These are phyloP conservation scores for Fusarium subglutinans DNA, from an alignment of 2,329 filamentous ascomycete genomes.

Conservation along the genomic window DNA sequence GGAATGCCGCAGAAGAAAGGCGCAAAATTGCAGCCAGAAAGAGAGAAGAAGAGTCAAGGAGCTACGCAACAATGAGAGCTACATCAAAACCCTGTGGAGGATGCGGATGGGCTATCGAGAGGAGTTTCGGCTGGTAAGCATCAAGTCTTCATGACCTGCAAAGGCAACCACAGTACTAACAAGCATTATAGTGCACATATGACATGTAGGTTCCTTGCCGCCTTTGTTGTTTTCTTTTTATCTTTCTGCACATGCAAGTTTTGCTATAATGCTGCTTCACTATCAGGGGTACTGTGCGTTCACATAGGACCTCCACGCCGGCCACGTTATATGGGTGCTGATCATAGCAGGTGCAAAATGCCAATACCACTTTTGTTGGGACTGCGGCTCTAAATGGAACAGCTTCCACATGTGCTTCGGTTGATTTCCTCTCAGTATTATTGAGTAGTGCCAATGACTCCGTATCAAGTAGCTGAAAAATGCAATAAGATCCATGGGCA, in stretches of 20 bases:
- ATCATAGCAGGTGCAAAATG: constrained; percentile 47
- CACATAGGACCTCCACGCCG: neutral
- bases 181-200: constrained; percentile 49
- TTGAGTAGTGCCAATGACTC: neutral
- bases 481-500: neutral
- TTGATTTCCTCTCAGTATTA: neutral
- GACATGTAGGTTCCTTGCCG: constrained; percentile 49
- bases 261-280: neutral
- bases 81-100: constrained; percentile 52
- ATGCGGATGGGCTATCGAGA: constrained; percentile 52
- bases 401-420: constrained; percentile 15
- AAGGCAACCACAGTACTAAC: constrained; percentile 36
- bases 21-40: constrained; percentile 42
- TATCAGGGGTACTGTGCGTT: constrained; percentile 20
- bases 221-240: neutral
- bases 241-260: neutral
- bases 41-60: constrained; percentile 49
- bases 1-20: constrained; percentile 42
- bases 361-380: constrained; percentile 49
- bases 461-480: neutral
- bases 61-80: constrained; percentile 37
- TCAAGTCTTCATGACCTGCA: neutral
- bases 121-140: constrained; percentile 54
- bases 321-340: constrained; percentile 8
- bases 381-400: constrained; percentile 40